Evolutionary conservation across 2,329 filamentous ascomycete genomes (phyloP), one percentile per base, ranked within the genome.

Genomic region (Exutisphaerella laricina): DNA sequence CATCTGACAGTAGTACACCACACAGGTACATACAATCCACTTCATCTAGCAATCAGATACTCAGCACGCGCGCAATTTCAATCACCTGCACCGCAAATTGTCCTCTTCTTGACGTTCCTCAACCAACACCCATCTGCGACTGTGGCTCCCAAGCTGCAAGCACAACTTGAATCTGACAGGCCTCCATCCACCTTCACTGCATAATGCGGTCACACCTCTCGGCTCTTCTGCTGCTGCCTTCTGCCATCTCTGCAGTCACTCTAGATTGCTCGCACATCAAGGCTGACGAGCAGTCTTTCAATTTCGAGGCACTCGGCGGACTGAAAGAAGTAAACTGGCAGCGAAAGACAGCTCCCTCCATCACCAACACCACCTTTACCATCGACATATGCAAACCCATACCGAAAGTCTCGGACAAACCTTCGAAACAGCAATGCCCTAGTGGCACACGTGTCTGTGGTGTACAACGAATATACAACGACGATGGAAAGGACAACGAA

Each of bases 321-420:
- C 81, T 83, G 23, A 83, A 84, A 61, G 78, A 80, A 0, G 80
- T 88, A 26, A 73, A 86, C 57, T 71, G 71, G 54, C 70, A 72
- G 50, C 61, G 69, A 10, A 57, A 62, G 4, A 58, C 58, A 5
- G 72, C 73, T 14, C 73, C 70, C 12, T 70, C 71, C 12, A 70
- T 77, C 20, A 72, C 71, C 47, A 92, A 92, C 64, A 87, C 80
- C 18, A 90, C 86, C 31, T 94, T 88, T 64, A 89, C 85, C 1
- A 61, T 94, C 44, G 84, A 94, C 57, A 72, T 94, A 36, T 94
- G 88, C 68, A 67, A 71, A 39, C 72, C 78, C 5, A 67, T 95
- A 51, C 77, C 78, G 62, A 76, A 77, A 60, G 75, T 72, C 37
- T 78, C 77, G 31, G 76, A 75, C 17, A 73, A 75, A 53, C n/a